Evolutionary conservation across 2,329 filamentous ascomycete genomes (phyloP).

Genomic region (Colletotrichum sojae): DNA sequence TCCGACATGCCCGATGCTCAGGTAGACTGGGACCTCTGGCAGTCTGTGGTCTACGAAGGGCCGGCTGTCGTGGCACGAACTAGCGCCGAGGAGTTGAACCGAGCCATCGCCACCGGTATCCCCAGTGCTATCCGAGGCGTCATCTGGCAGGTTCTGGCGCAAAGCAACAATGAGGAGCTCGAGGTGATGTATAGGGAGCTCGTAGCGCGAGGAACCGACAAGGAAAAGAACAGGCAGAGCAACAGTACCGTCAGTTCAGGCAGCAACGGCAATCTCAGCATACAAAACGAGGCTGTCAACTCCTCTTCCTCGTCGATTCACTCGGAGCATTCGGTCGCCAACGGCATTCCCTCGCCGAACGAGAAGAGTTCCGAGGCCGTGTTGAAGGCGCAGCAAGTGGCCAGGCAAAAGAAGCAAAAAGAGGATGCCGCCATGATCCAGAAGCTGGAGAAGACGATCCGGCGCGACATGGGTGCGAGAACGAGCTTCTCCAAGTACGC

Average conservation of each 20-base stretch:
- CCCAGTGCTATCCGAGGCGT: slow-evolving; percentile 97
- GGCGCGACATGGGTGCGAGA: slow-evolving; percentile 88
- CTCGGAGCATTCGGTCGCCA: slow-evolving; percentile 79
- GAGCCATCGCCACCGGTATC: slow-evolving; percentile 92
- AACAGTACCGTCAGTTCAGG: slow-evolving; percentile 65
- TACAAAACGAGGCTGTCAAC: slow-evolving; percentile 75
- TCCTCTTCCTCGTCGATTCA: slow-evolving; percentile 90
- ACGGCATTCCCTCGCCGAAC: slow-evolving; percentile 67
- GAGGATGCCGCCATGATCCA: slow-evolving; percentile 80
- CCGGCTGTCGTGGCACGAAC: slow-evolving; percentile 89
- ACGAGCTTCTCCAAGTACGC: slow-evolving; percentile 98
- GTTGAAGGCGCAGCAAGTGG: slow-evolving; percentile 76
- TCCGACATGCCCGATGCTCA: slow-evolving; percentile 78
- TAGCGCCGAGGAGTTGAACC: slow-evolving; percentile 90
- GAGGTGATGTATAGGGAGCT: slow-evolving; percentile 90
- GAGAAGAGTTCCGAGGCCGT: slow-evolving; percentile 76
- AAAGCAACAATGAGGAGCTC: slow-evolving; percentile 93
- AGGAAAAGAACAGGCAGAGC: slow-evolving; percentile 76
- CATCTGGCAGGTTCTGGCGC: slow-evolving; percentile 96
- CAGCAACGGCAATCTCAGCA: slow-evolving; percentile 69
- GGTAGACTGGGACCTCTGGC: slow-evolving; percentile 99
- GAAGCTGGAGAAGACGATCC: slow-evolving; percentile 93
- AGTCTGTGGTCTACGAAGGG: slow-evolving; percentile 94
- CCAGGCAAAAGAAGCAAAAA: slow-evolving; percentile 83
- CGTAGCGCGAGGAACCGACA: slow-evolving; percentile 83